phyloP scores from a whole-genome alignment of 192 early-diverging fungal genomes.

The Coemansia interrupta region DNA sequence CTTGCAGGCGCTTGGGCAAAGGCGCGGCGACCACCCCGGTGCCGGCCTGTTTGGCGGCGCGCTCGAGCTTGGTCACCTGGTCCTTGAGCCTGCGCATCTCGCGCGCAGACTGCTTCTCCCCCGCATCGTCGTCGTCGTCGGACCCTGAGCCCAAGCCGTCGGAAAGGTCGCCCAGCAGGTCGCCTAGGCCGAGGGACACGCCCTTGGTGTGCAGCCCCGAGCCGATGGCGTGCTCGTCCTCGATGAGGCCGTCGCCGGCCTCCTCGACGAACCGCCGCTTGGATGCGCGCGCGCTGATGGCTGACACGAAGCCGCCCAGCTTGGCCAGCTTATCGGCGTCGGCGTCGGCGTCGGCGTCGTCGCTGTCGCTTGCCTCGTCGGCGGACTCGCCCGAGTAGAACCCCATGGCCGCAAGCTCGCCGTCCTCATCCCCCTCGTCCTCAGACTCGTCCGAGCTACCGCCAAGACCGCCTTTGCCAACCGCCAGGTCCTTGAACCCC shows the following conservation, averaged over 20 bases:
- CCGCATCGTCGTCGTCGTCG: constrained; percentile 29
- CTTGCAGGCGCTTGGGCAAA: constrained; percentile 76
- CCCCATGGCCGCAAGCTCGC: constrained; percentile 26
- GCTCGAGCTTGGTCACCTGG: constrained; percentile 32
- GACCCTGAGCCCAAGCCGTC: constrained; percentile 49
- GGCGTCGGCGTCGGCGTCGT: constrained; percentile 29
- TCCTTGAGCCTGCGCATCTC: constrained; percentile 34
- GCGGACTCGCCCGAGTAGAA: constrained; percentile 41
- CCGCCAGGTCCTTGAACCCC: constrained; percentile 31
- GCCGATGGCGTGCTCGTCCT: constrained; percentile 43
- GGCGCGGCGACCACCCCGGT: constrained; percentile 66
- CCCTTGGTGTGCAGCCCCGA: constrained; percentile 40
- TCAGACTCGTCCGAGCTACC: not conserved
- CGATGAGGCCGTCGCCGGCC: constrained; percentile 22
- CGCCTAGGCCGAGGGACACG: constrained; percentile 69
- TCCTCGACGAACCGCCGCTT: constrained; percentile 54
- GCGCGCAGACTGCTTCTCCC: constrained; percentile 34
- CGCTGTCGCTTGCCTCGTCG: constrained; percentile 15
- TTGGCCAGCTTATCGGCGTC: constrained; percentile 53
- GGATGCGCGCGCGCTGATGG: constrained; percentile 66
- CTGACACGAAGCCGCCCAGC: constrained; percentile 56
- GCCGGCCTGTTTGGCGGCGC: constrained; percentile 28
- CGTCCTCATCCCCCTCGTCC: constrained; percentile 20
- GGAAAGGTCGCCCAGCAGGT: constrained; percentile 68
- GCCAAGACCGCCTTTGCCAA: constrained; percentile 3